Evolutionary conservation across 495 filamentous ascomycete genomes (phyloP).

Genomic region (Hypoxylon lienhwacheense): DNA sequence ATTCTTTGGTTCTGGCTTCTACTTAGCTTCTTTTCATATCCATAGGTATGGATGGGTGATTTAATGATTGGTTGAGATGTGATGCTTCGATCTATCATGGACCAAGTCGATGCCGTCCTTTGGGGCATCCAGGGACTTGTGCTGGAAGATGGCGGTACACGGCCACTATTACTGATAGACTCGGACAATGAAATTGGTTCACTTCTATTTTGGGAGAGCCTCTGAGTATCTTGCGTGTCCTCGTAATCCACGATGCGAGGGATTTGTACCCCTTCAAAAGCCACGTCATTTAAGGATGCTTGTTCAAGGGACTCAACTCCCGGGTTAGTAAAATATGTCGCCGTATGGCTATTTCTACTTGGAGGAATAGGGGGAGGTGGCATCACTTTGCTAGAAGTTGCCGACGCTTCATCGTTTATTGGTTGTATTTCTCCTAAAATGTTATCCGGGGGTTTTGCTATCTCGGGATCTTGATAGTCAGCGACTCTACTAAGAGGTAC

Average conservation of each 20-base stretch:
- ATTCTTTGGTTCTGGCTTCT: neutral
- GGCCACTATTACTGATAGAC: neutral
- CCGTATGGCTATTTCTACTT: neutral
- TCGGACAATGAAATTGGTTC: constrained; percentile 2
- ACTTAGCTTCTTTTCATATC: constrained; percentile 11
- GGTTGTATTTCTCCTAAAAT: neutral
- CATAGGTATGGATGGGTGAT: constrained; percentile 23
- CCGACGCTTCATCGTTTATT: constrained; percentile 6
- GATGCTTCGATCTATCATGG: neutral
- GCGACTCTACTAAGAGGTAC: neutral
- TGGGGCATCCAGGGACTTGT: constrained; percentile 33
- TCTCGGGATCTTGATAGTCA: neutral
- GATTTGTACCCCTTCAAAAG: neutral
- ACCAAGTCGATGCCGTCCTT: constrained; percentile 8
- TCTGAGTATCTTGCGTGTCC: neutral
- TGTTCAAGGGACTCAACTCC: neutral
- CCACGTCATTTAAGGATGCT: neutral
- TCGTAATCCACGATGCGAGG: neutral
- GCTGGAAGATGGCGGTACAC: constrained; percentile 6
- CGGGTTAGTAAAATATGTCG: neutral
- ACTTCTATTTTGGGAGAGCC: neutral
- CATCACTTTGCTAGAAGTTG: constrained; percentile 34
- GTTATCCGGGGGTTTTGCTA: no score
- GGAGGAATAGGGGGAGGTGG: constrained; percentile 34
- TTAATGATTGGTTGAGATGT: constrained; percentile 18